Conservation (phyloP, 108 stramenopile genomes). For the Conticribra weissflogii region DNA sequence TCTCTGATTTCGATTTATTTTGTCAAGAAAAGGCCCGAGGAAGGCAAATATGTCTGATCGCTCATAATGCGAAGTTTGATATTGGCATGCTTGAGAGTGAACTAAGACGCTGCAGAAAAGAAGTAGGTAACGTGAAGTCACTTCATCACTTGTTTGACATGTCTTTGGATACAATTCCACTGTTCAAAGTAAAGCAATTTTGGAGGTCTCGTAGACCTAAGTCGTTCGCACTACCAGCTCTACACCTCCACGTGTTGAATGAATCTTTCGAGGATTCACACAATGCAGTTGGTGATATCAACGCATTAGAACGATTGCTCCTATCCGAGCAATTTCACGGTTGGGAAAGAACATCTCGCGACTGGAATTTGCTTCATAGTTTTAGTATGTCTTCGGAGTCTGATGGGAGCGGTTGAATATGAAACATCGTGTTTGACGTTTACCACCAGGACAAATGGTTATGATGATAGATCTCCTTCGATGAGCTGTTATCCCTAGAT, state of each 20-base stretch:
- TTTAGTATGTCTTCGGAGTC: too few relatives aligned
- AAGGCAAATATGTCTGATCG: slow-evolving; percentile 15
- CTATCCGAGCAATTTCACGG: slow-evolving; percentile 20
- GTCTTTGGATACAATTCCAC: slow-evolving; percentile 35
- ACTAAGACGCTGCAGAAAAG: slow-evolving; percentile 25
- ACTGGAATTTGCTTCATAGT: slow-evolving; percentile 29
- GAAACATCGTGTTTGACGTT: too few relatives aligned
- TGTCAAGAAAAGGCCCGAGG: slow-evolving; percentile 25
- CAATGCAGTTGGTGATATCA: slow-evolving; percentile 45
- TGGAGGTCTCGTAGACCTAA: slow-evolving; percentile 30
- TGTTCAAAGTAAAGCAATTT: slow-evolving; percentile 20
- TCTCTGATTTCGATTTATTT: slow-evolving; percentile 25
- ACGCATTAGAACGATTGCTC: slow-evolving; percentile 39
- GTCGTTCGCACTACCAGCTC: slow-evolving; percentile 25
- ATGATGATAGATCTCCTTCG: too few relatives aligned
- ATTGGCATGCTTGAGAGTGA: slow-evolving; percentile 36
- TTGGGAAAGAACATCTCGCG: slow-evolving; percentile 32
- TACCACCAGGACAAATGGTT: too few relatives aligned
- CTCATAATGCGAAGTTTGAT: slow-evolving; percentile 42
- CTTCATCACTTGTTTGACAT: slow-evolving; percentile 6
- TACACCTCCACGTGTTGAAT: slow-evolving; percentile 30
- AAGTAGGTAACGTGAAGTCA: slow-evolving; percentile 7
- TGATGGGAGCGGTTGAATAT: too few relatives aligned
- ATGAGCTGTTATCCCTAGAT: too few relatives aligned
- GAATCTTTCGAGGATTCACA: slow-evolving; percentile 30